Conservation (phyloP, 2,329 filamentous ascomycete species). For the Ceratocystiopsis brevicomis region DNA sequence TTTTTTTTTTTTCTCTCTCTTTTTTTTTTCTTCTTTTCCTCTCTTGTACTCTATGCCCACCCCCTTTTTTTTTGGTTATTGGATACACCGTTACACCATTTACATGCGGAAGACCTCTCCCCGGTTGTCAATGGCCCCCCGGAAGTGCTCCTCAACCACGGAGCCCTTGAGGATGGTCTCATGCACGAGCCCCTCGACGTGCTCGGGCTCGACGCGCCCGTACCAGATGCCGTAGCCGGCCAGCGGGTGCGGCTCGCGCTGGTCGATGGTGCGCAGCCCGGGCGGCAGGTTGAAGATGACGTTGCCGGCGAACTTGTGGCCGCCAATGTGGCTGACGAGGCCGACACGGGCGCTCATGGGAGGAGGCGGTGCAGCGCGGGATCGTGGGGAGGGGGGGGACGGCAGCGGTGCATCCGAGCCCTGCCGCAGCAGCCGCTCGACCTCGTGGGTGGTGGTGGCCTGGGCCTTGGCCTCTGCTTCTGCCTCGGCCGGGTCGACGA, state of each 20-base stretch:
- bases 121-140: constrained; percentile 44
- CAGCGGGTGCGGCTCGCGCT: constrained; percentile 33
- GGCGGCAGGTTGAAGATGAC: constrained; percentile 65
- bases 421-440: constrained; percentile 1
- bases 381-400: not conserved
- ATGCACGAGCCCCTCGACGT: constrained; percentile 57
- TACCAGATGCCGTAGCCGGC: constrained; percentile 67
- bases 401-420: constrained; percentile 3
- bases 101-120: constrained; percentile 32
- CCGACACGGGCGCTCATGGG: constrained; percentile 38
- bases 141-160: constrained; percentile 51
- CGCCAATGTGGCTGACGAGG: constrained; percentile 61
- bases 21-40: not conserved
- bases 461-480: not conserved
- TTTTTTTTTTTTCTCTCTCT: not conserved
- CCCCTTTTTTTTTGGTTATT: not conserved
- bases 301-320: constrained; percentile 75
- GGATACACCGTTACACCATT: not conserved
- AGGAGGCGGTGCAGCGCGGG: not conserved
- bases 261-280: constrained; percentile 18
- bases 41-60: not conserved
- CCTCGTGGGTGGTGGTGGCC: not conserved
- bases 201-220: constrained; percentile 52
- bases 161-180: constrained; percentile 51
- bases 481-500: constrained; percentile 13